phyloP scores from a whole-genome alignment of 345 rosid species.

The Eutrema japonicum region DNA sequence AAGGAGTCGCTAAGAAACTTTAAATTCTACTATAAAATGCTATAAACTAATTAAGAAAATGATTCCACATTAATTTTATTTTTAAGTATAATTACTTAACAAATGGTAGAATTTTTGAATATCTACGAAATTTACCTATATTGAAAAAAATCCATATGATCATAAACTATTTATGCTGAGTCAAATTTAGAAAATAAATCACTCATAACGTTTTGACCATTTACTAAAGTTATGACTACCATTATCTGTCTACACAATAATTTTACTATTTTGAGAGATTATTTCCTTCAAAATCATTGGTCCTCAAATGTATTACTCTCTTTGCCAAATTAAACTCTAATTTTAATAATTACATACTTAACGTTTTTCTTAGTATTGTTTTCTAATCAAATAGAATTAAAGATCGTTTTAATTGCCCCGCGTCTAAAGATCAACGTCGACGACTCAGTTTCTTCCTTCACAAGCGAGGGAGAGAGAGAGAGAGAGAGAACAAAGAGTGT shows the following conservation, averaged over 20 bases:
- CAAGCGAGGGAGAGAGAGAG: constrained; percentile 31
- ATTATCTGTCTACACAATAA: background rate
- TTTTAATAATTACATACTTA: background rate
- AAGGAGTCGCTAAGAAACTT: background rate
- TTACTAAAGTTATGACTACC: constrained; percentile 16
- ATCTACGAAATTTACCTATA: background rate
- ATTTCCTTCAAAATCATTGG: background rate
- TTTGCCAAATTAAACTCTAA: background rate
- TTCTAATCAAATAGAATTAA: background rate
- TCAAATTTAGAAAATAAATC: constrained; percentile 1
- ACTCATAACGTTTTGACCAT: constrained; percentile 31
- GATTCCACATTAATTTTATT: background rate
- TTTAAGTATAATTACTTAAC: background rate
- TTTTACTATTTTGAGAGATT: background rate
- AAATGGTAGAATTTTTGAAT: background rate
- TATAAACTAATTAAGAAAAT: background rate
- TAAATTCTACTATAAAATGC: background rate
- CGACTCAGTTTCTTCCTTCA: constrained; percentile 44
- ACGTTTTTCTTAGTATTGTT: background rate
- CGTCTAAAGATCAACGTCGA: constrained; percentile 48
- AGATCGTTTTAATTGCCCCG: constrained; percentile 42
- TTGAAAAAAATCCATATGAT: background rate
- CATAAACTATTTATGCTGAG: background rate
- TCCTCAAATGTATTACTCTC: background rate
- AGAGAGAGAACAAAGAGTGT: constrained; percentile 19